These are phyloP conservation scores for Phytophthora crassamura DNA, from an alignment of 352 stramenopile species.

Conservation along the genomic window DNA sequence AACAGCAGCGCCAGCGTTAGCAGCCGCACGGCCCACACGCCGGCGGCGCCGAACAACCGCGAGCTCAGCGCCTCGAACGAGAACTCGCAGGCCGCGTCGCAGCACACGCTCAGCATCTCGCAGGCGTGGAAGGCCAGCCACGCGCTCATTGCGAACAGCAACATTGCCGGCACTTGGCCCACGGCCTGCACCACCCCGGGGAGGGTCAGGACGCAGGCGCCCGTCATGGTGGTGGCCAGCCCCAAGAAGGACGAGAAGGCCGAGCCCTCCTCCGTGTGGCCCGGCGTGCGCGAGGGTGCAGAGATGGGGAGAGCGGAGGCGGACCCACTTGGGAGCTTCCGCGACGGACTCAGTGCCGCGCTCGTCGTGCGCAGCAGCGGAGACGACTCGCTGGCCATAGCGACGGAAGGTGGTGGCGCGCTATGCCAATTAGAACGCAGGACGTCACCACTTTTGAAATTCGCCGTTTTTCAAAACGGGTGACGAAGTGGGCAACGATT, in stretches of 20 bases:
- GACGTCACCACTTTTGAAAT: too few relatives aligned
- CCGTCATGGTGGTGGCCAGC: conserved; percentile 86
- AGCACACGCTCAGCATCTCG: conserved; percentile 74
- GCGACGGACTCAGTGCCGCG: conserved; percentile 28
- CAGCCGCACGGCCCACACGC: conserved; percentile 78
- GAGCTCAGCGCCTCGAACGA: conserved; percentile 87
- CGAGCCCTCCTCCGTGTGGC: conserved; percentile 59
- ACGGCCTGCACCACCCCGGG: conserved; percentile 70
- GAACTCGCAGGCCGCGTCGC: conserved; percentile 67
- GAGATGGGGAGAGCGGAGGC: conserved; percentile 5
- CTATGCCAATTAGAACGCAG: neutral
- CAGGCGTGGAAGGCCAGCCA: conserved; percentile 77
- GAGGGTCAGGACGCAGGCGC: conserved; percentile 79
- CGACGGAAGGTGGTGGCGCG: neutral
- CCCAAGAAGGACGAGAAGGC: conserved; percentile 79
- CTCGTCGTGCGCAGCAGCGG: conserved; percentile 45
- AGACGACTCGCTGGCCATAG: conserved; percentile 42
- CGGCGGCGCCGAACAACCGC: conserved; percentile 66
- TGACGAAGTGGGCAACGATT: conserved; percentile 10
- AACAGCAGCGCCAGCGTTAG: conserved; percentile 82
- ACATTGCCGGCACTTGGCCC: conserved; percentile 52
- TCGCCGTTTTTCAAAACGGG: too few relatives aligned
- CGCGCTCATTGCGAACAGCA: conserved; percentile 61
- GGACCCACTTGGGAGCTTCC: conserved; percentile 11
- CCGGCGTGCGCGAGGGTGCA: conserved; percentile 7